These are phyloP conservation scores for Juglanconis sp. DNA, from an alignment of 2,329 filamentous ascomycete species.

Conservation along the genomic window DNA sequence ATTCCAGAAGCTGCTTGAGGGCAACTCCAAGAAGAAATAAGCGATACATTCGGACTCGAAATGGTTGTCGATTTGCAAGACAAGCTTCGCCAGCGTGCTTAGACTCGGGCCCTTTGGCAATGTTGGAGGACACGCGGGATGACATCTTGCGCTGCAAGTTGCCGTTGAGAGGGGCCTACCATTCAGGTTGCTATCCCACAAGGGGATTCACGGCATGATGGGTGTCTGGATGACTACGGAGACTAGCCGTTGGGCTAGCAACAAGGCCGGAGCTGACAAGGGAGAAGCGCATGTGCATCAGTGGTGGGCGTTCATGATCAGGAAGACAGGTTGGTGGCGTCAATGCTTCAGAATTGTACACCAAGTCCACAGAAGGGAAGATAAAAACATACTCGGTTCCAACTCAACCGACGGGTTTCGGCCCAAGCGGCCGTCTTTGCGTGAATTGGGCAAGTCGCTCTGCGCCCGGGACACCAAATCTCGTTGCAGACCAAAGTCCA, in stretches of 20 bases:
- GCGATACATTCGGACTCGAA: background rate
- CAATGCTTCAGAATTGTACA: background rate
- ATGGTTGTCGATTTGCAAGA: background rate
- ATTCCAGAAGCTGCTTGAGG: conserved; percentile 69
- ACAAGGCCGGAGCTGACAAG: no score
- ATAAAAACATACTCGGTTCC: no score
- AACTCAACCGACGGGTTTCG: no score
- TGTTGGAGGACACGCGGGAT: no score
- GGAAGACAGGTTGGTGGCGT: background rate
- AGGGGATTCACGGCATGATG: no score
- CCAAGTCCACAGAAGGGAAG: background rate
- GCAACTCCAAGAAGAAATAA: conserved; percentile 39
- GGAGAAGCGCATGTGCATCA: background rate
- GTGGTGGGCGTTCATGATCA: background rate
- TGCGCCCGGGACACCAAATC: no score
- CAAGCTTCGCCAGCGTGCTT: background rate
- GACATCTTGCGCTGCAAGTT: no score
- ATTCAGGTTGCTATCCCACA: no score
- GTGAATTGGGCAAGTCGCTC: no score
- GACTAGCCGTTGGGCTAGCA: background rate
- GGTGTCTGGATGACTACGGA: background rate
- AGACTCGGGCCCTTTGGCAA: background rate
- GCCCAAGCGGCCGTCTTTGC: no score
- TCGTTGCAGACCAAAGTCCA: no score
- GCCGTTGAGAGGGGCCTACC: no score